phyloP scores from a whole-genome alignment of 805 yeast genomes.

The Barnettozyma sucrosica region DNA sequence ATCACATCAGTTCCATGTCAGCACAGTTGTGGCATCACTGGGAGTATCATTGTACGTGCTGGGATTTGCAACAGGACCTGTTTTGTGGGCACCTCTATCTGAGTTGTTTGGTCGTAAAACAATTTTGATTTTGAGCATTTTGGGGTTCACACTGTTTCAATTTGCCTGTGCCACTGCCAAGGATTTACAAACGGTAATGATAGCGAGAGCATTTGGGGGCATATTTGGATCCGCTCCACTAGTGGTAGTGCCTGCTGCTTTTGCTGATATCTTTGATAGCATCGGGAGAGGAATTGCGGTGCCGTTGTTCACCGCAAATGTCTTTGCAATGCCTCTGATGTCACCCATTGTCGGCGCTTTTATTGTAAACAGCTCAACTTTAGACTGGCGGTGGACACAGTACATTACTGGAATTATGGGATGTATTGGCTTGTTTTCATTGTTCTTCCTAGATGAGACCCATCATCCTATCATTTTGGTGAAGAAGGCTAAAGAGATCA shows the following conservation, averaged over 20 bases:
- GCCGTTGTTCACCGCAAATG: constrained; percentile 64
- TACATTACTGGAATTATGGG: constrained; percentile 65
- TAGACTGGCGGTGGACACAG: constrained; percentile 86
- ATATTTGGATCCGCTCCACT: constrained; percentile 79
- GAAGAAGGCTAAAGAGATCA: constrained; percentile 56
- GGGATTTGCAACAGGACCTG: constrained; percentile 92
- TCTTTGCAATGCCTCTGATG: constrained; percentile 72
- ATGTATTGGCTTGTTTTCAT: constrained; percentile 34
- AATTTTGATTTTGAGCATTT: constrained; percentile 48
- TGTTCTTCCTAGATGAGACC: constrained; percentile 55
- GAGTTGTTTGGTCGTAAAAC: constrained; percentile 68
- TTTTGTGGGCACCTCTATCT: constrained; percentile 83
- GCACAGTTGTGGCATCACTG: constrained; percentile 60
- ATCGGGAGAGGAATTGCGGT: constrained; percentile 69
- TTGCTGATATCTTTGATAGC: constrained; percentile 74
- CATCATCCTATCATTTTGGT: constrained; percentile 65
- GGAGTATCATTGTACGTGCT: constrained; percentile 77
- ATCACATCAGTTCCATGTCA: constrained; percentile 49
- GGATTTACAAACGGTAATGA: constrained; percentile 69
- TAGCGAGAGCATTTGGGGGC: constrained; percentile 78
- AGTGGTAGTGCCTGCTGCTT: constrained; percentile 81
- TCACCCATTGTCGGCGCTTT: constrained; percentile 79
- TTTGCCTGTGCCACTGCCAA: constrained; percentile 75
- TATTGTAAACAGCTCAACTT: constrained; percentile 41
- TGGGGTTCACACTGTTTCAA: constrained; percentile 53